Evolutionary conservation across 345 rosid species (phyloP).

Genomic region (Eucalyptus decipiens): DNA sequence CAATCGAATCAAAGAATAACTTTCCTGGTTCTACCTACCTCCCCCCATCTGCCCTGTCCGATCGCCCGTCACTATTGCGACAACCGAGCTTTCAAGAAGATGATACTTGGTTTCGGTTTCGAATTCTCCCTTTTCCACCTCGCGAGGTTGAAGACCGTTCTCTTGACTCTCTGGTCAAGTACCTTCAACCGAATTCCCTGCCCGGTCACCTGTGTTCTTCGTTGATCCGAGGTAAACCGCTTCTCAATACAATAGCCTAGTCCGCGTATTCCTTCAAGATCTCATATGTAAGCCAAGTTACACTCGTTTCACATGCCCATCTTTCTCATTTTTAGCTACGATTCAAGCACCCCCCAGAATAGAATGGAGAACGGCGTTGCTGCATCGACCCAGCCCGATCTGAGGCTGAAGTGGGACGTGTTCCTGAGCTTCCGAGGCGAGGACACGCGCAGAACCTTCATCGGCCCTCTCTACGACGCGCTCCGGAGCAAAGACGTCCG

Average conservation of each 20-base stretch:
- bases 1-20: background rate
- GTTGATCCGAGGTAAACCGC: background rate
- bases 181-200: background rate
- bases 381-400: background rate
- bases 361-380: background rate
- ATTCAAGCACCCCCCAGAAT: background rate
- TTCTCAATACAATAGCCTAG: background rate
- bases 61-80: background rate
- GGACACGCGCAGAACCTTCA: conserved; percentile 11
- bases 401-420: conserved; percentile 9
- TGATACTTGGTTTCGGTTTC: background rate
- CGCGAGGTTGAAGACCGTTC: background rate
- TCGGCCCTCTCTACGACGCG: background rate
- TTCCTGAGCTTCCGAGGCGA: conserved; percentile 20
- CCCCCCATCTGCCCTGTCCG: background rate
- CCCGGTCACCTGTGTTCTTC: background rate
- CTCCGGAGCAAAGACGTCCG: background rate
- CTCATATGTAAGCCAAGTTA: background rate
- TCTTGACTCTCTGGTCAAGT: background rate
- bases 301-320: background rate
- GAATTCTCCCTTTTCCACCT: background rate
- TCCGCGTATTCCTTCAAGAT: background rate
- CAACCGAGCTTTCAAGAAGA: background rate
- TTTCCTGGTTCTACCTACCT: background rate
- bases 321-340: background rate